Evolutionary conservation across 129 eudicot genomes (phyloP).

Genomic region (Centrapalus pauciflorus): DNA sequence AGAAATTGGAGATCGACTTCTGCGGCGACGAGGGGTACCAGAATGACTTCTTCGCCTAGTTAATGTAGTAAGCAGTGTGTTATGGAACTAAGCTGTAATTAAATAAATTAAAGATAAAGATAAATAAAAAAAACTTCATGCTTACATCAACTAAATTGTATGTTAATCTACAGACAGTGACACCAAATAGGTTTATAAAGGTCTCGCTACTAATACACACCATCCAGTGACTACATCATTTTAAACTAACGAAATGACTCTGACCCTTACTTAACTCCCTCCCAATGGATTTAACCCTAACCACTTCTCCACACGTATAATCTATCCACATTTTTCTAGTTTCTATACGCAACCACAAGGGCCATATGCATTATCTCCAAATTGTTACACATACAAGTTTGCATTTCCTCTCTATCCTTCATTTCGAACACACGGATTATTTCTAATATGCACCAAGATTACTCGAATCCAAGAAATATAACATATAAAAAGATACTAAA

Average conservation of each 20-base stretch:
- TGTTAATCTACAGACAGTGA: neutral
- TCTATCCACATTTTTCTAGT: neutral
- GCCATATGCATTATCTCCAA: neutral
- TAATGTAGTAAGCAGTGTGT: slow-evolving; percentile 2
- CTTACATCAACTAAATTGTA: neutral
- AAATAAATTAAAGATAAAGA: neutral
- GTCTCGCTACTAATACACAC: no score
- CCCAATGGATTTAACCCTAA: slow-evolving; percentile 6
- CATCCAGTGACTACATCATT: neutral
- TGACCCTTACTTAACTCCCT: no score
- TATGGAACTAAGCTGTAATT: neutral
- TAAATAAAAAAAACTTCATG: neutral
- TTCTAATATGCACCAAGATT: neutral
- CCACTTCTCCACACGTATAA: neutral
- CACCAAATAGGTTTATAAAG: no score
- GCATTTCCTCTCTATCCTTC: neutral
- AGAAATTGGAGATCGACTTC: slow-evolving; percentile 72
- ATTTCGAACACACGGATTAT: neutral
- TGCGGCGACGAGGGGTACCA: slow-evolving; percentile 54
- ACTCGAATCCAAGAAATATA: neutral
- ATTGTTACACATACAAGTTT: neutral
- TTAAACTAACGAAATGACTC: no score
- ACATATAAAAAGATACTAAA: neutral
- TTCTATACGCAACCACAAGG: neutral
- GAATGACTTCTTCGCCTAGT: slow-evolving; percentile 82